Evolutionary conservation across 2,329 filamentous ascomycete genomes (phyloP).

Genomic region (Passalora sequoiae): DNA sequence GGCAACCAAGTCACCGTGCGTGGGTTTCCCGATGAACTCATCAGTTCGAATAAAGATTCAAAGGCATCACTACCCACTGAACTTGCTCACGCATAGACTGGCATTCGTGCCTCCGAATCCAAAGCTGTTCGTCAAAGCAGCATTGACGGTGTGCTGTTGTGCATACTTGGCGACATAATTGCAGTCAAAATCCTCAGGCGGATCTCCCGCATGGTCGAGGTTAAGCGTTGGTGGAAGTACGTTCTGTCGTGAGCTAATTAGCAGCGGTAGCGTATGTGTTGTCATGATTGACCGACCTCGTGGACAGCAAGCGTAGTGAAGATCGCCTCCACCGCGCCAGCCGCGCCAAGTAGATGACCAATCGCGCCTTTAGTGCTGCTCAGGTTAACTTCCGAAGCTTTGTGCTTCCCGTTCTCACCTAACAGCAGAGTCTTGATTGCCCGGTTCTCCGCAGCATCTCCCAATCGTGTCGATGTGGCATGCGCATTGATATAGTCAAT

Average conservation of each 20-base stretch:
- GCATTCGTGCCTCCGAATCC: slow-evolving; percentile 97
- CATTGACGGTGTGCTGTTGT: slow-evolving; percentile 64
- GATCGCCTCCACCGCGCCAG: slow-evolving; percentile 83
- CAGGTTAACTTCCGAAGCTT: slow-evolving; percentile 64
- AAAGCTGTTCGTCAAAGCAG: slow-evolving; percentile 90
- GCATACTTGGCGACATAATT: slow-evolving; percentile 75
- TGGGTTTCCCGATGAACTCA: no score
- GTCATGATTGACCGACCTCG: slow-evolving; percentile 53
- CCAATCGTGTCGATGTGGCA: slow-evolving; percentile 79
- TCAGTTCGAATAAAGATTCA: not conserved
- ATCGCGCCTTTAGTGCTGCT: slow-evolving; percentile 93
- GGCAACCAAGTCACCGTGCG: no score
- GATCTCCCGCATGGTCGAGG: slow-evolving; percentile 56
- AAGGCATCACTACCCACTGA: slow-evolving; percentile 10
- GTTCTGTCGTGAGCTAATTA: slow-evolving; percentile 49
- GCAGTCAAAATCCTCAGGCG: slow-evolving; percentile 64
- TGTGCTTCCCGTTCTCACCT: slow-evolving; percentile 61
- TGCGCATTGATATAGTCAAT: slow-evolving; percentile 96
- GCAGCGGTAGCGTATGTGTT: not conserved
- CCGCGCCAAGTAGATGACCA: slow-evolving; percentile 85
- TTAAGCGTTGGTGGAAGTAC: slow-evolving; percentile 83
- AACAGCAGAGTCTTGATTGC: slow-evolving; percentile 76
- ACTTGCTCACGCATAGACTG: slow-evolving; percentile 67
- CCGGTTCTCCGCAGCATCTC: slow-evolving; percentile 79
- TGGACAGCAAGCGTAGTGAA: slow-evolving; percentile 75